Evolutionary conservation across 2,329 filamentous ascomycete genomes (phyloP).

Genomic region (Sporothrix brunneoviolacea): DNA sequence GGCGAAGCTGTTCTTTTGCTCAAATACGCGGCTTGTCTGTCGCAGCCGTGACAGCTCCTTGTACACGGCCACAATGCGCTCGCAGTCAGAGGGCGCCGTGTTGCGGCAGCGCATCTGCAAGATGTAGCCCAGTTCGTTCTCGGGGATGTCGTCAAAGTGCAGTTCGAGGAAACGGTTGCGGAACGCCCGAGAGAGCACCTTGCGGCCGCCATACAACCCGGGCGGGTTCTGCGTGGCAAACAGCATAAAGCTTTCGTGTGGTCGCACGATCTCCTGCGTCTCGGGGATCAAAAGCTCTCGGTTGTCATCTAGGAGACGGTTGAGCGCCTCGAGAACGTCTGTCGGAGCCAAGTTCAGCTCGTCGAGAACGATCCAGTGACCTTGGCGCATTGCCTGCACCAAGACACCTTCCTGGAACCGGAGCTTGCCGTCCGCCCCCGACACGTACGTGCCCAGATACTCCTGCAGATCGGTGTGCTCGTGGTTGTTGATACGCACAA

Average conservation of each 20-base stretch:
- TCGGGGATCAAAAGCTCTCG: constrained; percentile 92
- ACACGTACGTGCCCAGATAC: constrained; percentile 91
- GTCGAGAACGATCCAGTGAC: constrained; percentile 97
- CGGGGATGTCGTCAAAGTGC: constrained; percentile 96
- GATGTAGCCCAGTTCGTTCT: constrained; percentile 88
- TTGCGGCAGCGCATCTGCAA: constrained; percentile 79
- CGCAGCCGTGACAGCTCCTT: constrained; percentile 83
- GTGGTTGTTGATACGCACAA: constrained; percentile 98
- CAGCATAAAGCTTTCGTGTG: constrained; percentile 92
- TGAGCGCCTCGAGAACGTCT: constrained; percentile 92
- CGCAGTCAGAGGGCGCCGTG: constrained; percentile 84
- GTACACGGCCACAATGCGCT: constrained; percentile 87
- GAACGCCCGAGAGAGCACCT: constrained; percentile 88
- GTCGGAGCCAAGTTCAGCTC: constrained; percentile 95
- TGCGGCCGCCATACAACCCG: constrained; percentile 89
- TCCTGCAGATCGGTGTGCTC: constrained; percentile 98
- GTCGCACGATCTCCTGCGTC: constrained; percentile 87
- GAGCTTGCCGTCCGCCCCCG: constrained; percentile 74
- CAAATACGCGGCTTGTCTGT: constrained; percentile 86
- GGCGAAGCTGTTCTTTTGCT: constrained; percentile 95
- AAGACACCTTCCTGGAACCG: constrained; percentile 89
- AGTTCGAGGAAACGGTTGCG: constrained; percentile 94
- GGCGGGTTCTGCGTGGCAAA: constrained; percentile 98
- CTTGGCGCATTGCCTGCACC: constrained; percentile 84
- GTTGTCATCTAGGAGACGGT: constrained; percentile 92